Conservation (phyloP, 805 yeast species). For the Ogataea saltuana region DNA sequence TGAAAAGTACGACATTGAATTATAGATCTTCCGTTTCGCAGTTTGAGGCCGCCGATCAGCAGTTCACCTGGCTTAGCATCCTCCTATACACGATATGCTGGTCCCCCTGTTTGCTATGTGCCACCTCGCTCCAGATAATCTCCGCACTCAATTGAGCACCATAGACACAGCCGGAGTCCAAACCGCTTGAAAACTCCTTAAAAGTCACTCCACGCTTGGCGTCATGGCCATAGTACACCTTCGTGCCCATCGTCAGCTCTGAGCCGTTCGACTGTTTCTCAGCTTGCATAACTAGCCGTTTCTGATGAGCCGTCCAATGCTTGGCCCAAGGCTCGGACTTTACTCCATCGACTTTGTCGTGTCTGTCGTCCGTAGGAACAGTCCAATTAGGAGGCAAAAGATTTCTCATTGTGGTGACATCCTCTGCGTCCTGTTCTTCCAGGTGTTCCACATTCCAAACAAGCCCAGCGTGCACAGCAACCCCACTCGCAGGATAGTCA, state of each 20-base stretch:
- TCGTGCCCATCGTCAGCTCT: slow-evolving; percentile 28
- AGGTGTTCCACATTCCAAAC: slow-evolving; percentile 58
- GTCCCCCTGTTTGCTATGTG: slow-evolving; percentile 9
- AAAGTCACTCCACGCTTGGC: slow-evolving; percentile 74
- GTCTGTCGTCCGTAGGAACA: slow-evolving; percentile 50
- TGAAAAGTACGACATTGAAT: slow-evolving; percentile 18
- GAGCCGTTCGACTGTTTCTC: slow-evolving; percentile 10
- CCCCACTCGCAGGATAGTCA: slow-evolving; percentile 36
- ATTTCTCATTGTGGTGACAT: slow-evolving; percentile 68
- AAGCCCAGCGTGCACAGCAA: slow-evolving; percentile 85
- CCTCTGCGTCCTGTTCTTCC: slow-evolving; percentile 59
- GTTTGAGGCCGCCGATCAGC: slow-evolving; percentile 13
- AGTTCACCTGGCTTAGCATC: slow-evolving; percentile 31
- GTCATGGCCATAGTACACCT: slow-evolving; percentile 86
- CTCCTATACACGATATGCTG: slow-evolving; percentile 28
- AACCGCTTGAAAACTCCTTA: slow-evolving; percentile 68
- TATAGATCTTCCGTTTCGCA: slow-evolving; percentile 2
- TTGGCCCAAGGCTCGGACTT: slow-evolving; percentile 37
- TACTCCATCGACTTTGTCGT: slow-evolving; percentile 27
- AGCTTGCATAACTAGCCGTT: slow-evolving; percentile 8
- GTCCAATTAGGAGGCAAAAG: slow-evolving; percentile 65
- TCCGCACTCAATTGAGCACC: slow-evolving; percentile 72
- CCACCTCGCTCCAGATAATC: slow-evolving; percentile 44
- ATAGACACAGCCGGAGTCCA: slow-evolving; percentile 80
- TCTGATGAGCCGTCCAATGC: slow-evolving; percentile 34